Conservation (phyloP, 2,329 filamentous ascomycete species). For the Plectosphaerella cucumerina region DNA sequence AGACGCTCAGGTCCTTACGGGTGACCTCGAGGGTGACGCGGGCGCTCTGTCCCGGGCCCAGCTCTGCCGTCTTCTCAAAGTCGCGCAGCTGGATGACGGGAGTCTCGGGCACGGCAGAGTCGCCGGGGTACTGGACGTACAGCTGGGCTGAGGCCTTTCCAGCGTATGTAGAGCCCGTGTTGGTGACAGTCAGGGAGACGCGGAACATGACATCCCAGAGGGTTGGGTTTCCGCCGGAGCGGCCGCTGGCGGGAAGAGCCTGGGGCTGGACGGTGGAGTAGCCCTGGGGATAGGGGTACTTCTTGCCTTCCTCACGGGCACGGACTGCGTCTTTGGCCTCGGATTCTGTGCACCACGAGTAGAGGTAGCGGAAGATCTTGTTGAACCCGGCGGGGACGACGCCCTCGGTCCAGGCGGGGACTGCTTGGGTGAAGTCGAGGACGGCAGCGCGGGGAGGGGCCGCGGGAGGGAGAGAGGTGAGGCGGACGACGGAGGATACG, state of each 20-base stretch:
- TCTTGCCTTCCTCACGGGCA: constrained; percentile 21
- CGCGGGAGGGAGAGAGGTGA: constrained; percentile 30
- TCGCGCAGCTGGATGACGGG: constrained; percentile 65
- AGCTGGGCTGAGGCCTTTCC: constrained; percentile 44
- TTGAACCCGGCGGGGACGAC: constrained; percentile 56
- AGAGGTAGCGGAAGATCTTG: constrained; percentile 62
- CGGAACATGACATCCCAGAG: constrained; percentile 50
- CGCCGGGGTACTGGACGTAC: constrained; percentile 38
- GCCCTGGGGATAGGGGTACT: constrained; percentile 61
- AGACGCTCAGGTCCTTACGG: constrained; percentile 68
- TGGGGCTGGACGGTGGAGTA: constrained; percentile 49
- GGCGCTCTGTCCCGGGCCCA: constrained; percentile 49
- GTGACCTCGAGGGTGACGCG: constrained; percentile 56
- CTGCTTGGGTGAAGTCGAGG: constrained; percentile 41
- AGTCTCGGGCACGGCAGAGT: constrained; percentile 47
- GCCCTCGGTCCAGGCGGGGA: constrained; percentile 51
- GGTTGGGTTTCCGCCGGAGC: constrained; percentile 63
- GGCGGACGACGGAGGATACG: constrained; percentile 41
- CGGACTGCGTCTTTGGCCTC: constrained; percentile 37
- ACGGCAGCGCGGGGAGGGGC: constrained; percentile 31
- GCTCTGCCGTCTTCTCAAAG: constrained; percentile 61
- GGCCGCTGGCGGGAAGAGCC: constrained; percentile 60
- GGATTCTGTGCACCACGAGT: constrained; percentile 55
- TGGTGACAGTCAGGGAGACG: constrained; percentile 43
- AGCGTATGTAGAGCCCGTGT: constrained; percentile 38